Evolutionary conservation across 73 alveolate genomes (phyloP), one percentile per base, ranked within the genome.

Genomic region (Paramecium sonneborni): DNA sequence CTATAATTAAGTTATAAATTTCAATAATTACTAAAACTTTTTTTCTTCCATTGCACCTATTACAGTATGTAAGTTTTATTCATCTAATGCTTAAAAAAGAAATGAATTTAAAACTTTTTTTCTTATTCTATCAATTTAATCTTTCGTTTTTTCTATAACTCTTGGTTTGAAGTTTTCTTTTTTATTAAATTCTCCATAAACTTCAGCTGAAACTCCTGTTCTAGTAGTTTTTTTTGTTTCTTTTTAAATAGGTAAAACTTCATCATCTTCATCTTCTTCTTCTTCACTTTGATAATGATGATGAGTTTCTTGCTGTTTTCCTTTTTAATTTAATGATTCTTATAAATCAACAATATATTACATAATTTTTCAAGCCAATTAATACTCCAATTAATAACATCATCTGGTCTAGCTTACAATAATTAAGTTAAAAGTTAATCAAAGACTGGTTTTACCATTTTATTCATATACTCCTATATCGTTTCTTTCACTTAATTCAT

Each of bases 21-120:
- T 8, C 1, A 9, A 26, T 14, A 26, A 30, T 39, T 88, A 88
- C 92, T 76, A 76, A 86, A 92, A 95, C 85, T 76, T 93, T 88
- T 94, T 97, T 96, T 96, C 99, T 96, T 97, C 99, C 97, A 98
- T 96, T 12, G 99, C 99, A 85, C 95, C 99, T 41, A 98, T 94
- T 44, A 98, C 99, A 18, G 97, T 95, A 26, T 97, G 86, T 72
- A 95, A 85, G 69, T 98, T 99, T 44, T 96, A 93, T 69, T 95
- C 99, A 86, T 97, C 98, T 84, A 98, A 92, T 18, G 97, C 92
- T 86, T 96, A 86, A 95, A 97, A 97, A 86, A 97, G 72, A 92
- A 97, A 96, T 18, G 96, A 93, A 82, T 94, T 93, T 41, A 92
- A 57, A 23, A 97, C 95, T 89, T 96, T 93, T 57, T 95, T 85